Conservation (phyloP, 2,329 filamentous ascomycete species). For the Fusarium sp. region DNA sequence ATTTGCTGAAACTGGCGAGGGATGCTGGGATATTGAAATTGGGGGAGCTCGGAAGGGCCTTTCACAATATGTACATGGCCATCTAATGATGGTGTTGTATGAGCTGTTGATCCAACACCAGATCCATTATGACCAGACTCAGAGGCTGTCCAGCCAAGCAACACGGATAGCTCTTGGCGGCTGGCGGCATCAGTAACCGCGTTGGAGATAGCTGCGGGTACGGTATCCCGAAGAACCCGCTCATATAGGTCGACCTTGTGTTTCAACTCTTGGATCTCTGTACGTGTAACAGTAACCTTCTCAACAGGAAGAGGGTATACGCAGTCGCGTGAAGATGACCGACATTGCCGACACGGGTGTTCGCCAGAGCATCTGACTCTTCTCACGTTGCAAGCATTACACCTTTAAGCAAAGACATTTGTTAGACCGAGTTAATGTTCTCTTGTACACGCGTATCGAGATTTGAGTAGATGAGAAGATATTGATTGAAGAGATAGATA, state of each 20-base stretch:
- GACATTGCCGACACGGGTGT: conserved; percentile 60
- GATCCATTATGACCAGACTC: conserved; percentile 27
- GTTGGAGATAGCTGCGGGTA: conserved; percentile 43
- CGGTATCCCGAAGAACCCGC: conserved; percentile 51
- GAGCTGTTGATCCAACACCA: conserved; percentile 4
- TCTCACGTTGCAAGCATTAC: conserved; percentile 64
- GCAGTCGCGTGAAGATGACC: conserved; percentile 57
- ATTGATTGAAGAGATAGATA: neutral
- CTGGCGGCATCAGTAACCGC: conserved; percentile 46
- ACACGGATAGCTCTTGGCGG: conserved; percentile 50
- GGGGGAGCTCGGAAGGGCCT: conserved; percentile 21
- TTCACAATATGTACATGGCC: conserved; percentile 4
- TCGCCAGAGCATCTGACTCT: conserved; percentile 65
- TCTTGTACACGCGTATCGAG: neutral
- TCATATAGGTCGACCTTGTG: conserved; percentile 56
- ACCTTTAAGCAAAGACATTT: conserved; percentile 49
- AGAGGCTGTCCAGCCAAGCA: conserved; percentile 40
- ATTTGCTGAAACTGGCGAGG: conserved; percentile 25
- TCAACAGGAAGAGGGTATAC: conserved; percentile 59
- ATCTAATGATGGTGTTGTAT: conserved; percentile 16
- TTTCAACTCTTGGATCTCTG: conserved; percentile 56
- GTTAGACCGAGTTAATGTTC: conserved; percentile 19
- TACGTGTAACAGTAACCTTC: conserved; percentile 56
- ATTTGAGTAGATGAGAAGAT: neutral
- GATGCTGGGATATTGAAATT: conserved; percentile 28